Evolutionary conservation across 2,329 filamentous ascomycete genomes (phyloP).

Genomic region (Coniochaeta ligniaria): DNA sequence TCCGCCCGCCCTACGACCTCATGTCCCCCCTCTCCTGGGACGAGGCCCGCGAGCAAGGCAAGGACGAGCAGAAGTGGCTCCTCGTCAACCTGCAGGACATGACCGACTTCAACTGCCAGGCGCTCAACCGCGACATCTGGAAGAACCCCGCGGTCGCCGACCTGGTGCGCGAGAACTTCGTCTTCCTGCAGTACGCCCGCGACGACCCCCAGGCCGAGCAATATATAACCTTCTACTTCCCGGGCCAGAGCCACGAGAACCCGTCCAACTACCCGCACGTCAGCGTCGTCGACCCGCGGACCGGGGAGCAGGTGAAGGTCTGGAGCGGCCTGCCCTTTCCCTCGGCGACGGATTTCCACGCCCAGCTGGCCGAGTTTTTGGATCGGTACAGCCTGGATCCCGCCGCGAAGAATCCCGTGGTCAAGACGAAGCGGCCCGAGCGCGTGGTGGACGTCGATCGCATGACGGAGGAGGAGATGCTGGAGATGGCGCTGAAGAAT

Average conservation of each 20-base stretch:
- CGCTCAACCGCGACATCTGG: constrained; percentile 92
- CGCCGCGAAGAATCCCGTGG: constrained; percentile 88
- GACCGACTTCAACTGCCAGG: constrained; percentile 89
- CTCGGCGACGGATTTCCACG: constrained; percentile 71
- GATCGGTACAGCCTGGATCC: constrained; percentile 87
- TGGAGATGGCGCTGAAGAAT: constrained; percentile 87
- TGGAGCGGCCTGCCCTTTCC: constrained; percentile 85
- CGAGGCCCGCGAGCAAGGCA: constrained; percentile 75
- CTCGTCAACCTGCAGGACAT: constrained; percentile 93
- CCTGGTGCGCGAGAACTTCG: constrained; percentile 84
- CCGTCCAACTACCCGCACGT: constrained; percentile 93
- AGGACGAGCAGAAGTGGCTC: constrained; percentile 87
- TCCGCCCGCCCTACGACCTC: constrained; percentile 84
- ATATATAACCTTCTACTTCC: constrained; percentile 88
- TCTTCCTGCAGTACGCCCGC: constrained; percentile 93
- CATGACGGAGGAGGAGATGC: constrained; percentile 96
- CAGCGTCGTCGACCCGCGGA: constrained; percentile 89
- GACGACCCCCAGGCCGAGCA: constrained; percentile 70
- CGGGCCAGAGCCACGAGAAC: constrained; percentile 61
- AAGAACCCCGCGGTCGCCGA: constrained; percentile 74
- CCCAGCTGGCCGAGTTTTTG: constrained; percentile 91
- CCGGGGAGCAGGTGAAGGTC: constrained; percentile 93
- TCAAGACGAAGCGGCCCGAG: constrained; percentile 64
- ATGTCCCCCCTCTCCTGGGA: constrained; percentile 80
- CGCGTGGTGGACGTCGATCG: constrained; percentile 65